phyloP scores from a whole-genome alignment of 352 stramenopile species.

The Pythium utonaiense region DNA sequence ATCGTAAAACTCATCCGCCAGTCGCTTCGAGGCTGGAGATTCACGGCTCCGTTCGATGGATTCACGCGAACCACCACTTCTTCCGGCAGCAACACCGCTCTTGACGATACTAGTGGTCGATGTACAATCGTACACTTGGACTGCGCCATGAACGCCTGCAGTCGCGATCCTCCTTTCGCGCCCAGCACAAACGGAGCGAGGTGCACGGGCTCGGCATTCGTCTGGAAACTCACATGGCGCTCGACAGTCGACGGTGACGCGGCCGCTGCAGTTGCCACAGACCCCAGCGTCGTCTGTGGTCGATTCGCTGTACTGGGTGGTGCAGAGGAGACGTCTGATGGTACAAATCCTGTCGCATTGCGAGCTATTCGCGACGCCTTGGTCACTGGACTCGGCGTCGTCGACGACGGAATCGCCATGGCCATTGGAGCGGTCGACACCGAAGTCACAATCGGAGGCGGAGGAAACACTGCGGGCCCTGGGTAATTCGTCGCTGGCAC shows the following conservation, averaged over 20 bases:
- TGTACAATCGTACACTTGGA: conserved; percentile 54
- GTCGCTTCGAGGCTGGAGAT: background rate
- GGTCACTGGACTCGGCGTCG: conserved; percentile 6
- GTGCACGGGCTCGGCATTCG: conserved; percentile 33
- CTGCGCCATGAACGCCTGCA: conserved; percentile 59
- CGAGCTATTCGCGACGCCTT: background rate
- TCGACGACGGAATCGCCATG: background rate
- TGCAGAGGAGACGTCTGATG: background rate
- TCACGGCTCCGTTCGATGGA: background rate
- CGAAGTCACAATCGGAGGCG: conserved; percentile 17
- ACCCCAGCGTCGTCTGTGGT: background rate
- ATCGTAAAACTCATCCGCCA: conserved; percentile 54
- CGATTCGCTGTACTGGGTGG: background rate
- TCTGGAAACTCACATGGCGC: conserved; percentile 38
- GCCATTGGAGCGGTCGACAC: background rate
- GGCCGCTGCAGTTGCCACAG: background rate
- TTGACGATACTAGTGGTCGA: conserved; percentile 16
- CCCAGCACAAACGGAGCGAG: conserved; percentile 53
- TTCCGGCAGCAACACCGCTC: background rate
- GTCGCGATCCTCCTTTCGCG: conserved; percentile 32
- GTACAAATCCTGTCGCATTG: background rate
- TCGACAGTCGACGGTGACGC: conserved; percentile 4
- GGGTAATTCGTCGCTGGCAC: background rate
- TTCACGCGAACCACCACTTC: conserved; percentile 7
- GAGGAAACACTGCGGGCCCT: conserved; percentile 3